These are phyloP conservation scores for Podosphaera aphanis DNA, from an alignment of 2,329 filamentous ascomycete genomes.

Conservation along the genomic window DNA sequence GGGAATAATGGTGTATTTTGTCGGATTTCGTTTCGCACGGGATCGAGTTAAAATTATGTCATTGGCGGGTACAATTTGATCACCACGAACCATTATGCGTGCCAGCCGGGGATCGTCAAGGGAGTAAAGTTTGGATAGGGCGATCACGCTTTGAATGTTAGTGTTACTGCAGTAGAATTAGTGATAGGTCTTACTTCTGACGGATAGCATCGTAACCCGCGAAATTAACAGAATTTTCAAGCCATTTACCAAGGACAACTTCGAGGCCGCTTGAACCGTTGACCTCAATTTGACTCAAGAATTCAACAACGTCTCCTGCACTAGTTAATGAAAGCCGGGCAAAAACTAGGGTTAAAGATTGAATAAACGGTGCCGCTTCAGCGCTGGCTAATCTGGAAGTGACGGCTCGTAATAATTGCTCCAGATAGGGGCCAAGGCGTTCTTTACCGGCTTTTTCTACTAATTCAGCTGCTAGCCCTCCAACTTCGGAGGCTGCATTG, in stretches of 20 bases:
- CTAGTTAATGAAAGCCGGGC: slow-evolving; percentile 69
- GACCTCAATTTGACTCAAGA: slow-evolving; percentile 66
- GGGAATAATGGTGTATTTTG: slow-evolving; percentile 68
- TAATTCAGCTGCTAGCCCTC: slow-evolving; percentile 75
- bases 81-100: slow-evolving; percentile 70
- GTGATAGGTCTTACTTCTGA: slow-evolving; percentile 51
- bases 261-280: slow-evolving; percentile 60
- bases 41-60: slow-evolving; percentile 85
- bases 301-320: slow-evolving; percentile 73
- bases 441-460: slow-evolving; percentile 90
- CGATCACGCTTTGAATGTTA: slow-evolving; percentile 46
- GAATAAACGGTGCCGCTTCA: slow-evolving; percentile 71
- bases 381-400: slow-evolving; percentile 66
- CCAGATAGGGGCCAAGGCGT: slow-evolving; percentile 69
- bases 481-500: slow-evolving; percentile 85
- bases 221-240: slow-evolving; percentile 91
- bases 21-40: slow-evolving; percentile 62
- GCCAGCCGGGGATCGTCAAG: slow-evolving; percentile 61
- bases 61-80: slow-evolving; percentile 59
- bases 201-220: slow-evolving; percentile 95
- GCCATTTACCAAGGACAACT: slow-evolving; percentile 80
- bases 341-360: slow-evolving; percentile 87
- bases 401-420: slow-evolving; percentile 71
- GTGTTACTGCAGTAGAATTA: slow-evolving; percentile 4
- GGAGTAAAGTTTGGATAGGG: slow-evolving; percentile 72